Conservation (phyloP, 2,329 filamentous ascomycete species). For the Harringtonia aguacate region DNA sequence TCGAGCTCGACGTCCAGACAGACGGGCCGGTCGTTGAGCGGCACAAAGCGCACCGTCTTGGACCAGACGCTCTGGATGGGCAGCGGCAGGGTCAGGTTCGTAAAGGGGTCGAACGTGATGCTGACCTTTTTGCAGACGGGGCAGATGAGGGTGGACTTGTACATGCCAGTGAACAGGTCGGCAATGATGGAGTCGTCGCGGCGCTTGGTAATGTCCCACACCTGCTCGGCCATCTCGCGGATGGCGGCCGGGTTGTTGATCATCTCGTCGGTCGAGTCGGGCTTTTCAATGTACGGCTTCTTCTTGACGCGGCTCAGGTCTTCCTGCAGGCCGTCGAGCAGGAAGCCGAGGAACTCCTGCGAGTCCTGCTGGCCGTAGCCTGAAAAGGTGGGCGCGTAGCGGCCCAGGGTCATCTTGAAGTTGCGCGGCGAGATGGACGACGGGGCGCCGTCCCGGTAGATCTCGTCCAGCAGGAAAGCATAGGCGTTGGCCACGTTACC, state of each 20-base stretch:
- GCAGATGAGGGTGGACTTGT: slow-evolving; percentile 94
- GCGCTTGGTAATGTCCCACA: slow-evolving; percentile 84
- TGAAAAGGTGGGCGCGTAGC: slow-evolving; percentile 75
- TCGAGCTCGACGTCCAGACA: slow-evolving; percentile 69
- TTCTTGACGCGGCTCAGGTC: slow-evolving; percentile 88
- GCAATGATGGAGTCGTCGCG: slow-evolving; percentile 93
- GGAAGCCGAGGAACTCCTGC: slow-evolving; percentile 90
- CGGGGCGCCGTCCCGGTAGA: slow-evolving; percentile 59
- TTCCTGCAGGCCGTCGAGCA: slow-evolving; percentile 90
- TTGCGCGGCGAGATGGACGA: slow-evolving; percentile 66
- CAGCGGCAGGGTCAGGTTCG: slow-evolving; percentile 81
- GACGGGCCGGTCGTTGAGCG: slow-evolving; percentile 60
- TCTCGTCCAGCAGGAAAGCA: slow-evolving; percentile 60
- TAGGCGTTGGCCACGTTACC: slow-evolving; percentile 84
- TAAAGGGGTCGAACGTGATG: slow-evolving; percentile 98
- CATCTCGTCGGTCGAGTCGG: slow-evolving; percentile 95
- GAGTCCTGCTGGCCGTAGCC: slow-evolving; percentile 96
- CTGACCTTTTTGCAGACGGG: slow-evolving; percentile 88
- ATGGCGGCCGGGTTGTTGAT: slow-evolving; percentile 73
- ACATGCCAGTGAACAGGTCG: slow-evolving; percentile 93
- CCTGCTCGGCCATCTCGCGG: slow-evolving; percentile 72
- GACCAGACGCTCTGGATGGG: slow-evolving; percentile 78
- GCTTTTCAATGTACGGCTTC: slow-evolving; percentile 96
- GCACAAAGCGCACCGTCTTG: slow-evolving; percentile 65
- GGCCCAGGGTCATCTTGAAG: slow-evolving; percentile 76